These are phyloP conservation scores for Amanita phalloides DNA, from an alignment of 768 basidiomycete species.

Conservation along the genomic window DNA sequence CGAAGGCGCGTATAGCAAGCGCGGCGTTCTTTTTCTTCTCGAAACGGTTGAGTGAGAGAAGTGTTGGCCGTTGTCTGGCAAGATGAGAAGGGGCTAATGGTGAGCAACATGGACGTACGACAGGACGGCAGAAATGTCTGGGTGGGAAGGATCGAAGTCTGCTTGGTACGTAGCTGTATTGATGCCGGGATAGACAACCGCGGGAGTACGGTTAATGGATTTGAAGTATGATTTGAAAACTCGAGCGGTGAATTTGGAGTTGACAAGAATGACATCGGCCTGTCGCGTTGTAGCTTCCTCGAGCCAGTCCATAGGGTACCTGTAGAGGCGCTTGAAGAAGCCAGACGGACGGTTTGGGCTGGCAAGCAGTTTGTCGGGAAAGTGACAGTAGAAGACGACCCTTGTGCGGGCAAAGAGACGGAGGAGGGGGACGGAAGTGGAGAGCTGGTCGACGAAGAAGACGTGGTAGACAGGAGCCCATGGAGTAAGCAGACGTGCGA, in stretches of 20 bases:
- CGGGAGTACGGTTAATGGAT: slow-evolving; percentile 48
- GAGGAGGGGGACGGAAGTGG: slow-evolving; percentile 82
- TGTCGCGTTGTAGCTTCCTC: slow-evolving; percentile 89
- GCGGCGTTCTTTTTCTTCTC: slow-evolving; percentile 90
- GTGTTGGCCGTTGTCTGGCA: slow-evolving; percentile 52
- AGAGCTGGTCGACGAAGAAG: slow-evolving; percentile 92
- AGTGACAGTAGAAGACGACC: slow-evolving; percentile 96
- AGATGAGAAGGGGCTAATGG: neutral
- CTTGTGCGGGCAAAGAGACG: slow-evolving; percentile 56
- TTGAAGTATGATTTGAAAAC: slow-evolving; percentile 72
- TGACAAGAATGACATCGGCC: slow-evolving; percentile 84
- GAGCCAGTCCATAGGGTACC: slow-evolving; percentile 80
- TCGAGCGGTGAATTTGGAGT: slow-evolving; percentile 82
- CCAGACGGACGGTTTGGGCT: slow-evolving; percentile 27
- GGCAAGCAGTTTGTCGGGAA: slow-evolving; percentile 89
- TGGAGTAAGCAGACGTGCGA: slow-evolving; percentile 45
- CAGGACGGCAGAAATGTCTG: slow-evolving; percentile 40
- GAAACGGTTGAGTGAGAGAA: slow-evolving; percentile 89
- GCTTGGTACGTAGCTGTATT: slow-evolving; percentile 66
- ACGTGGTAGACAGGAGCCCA: slow-evolving; percentile 57
- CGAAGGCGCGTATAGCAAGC: slow-evolving; percentile 75
- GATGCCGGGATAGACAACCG: slow-evolving; percentile 94
- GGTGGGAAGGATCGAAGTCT: slow-evolving; percentile 27
- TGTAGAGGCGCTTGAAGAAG: slow-evolving; percentile 66
- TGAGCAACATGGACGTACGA: slow-evolving; percentile 39